Conservation (phyloP, 495 filamentous ascomycete species). For the Darksidea phi region DNA sequence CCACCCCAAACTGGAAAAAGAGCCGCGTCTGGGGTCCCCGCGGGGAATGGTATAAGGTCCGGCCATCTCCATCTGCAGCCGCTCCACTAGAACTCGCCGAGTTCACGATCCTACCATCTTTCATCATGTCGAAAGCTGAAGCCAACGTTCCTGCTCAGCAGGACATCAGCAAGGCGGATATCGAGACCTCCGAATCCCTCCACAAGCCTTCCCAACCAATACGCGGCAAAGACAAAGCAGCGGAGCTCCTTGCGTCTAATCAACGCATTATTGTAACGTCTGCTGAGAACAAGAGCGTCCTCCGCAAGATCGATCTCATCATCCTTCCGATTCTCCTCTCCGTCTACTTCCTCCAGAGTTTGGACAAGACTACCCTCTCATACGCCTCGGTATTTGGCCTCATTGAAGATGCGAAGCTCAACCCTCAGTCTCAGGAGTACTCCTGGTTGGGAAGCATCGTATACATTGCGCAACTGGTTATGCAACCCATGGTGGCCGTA, state of each 20-base stretch:
- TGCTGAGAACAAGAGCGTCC: conserved; percentile 38
- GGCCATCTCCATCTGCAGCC: no score
- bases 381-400: conserved; percentile 57
- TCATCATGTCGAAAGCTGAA: conserved; percentile 6
- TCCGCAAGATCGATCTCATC: conserved; percentile 48
- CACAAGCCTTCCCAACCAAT: conserved; percentile 21
- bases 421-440: conserved; percentile 48
- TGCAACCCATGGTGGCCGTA: conserved; percentile 40
- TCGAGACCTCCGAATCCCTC: conserved; percentile 47
- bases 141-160: conserved; percentile 7
- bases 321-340: conserved; percentile 53
- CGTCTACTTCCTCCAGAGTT: conserved; percentile 55
- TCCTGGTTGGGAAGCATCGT: conserved; percentile 40
- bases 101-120: neutral
- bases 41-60: conserved; percentile 3
- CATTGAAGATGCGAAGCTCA: conserved; percentile 50
- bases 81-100: neutral
- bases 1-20: conserved; percentile 13
- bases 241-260: conserved; percentile 15
- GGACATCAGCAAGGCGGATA: conserved; percentile 37
- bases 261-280: conserved; percentile 43
- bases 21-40: conserved; percentile 10
- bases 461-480: conserved; percentile 40
- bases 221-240: conserved; percentile 45
- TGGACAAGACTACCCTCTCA: conserved; percentile 55